Conservation (phyloP, 345 rosid species). For the Balakata baccata region DNA sequence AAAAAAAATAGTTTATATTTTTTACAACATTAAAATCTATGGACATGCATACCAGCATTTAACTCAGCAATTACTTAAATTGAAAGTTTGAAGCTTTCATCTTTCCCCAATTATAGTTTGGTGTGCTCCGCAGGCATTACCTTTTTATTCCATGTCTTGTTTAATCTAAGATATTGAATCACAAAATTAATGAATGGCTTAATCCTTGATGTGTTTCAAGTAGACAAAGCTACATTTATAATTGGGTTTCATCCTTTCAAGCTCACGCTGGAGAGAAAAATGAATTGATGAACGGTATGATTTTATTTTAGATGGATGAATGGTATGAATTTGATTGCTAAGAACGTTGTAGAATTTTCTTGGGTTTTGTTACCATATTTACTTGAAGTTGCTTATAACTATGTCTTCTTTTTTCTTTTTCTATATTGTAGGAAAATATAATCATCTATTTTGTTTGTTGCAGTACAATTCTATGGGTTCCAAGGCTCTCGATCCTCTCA, state of each 20-base stretch:
- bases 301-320: neutral
- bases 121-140: neutral
- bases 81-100: too few relatives aligned
- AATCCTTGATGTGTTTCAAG: slow-evolving; percentile 32
- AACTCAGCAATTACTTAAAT: neutral
- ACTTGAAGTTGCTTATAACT: neutral
- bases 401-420: neutral
- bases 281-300: slow-evolving; percentile 49
- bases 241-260: slow-evolving; percentile 83
- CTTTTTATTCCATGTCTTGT: neutral
- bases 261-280: slow-evolving; percentile 47
- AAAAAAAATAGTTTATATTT: neutral
- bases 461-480: slow-evolving; percentile 87
- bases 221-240: slow-evolving; percentile 58
- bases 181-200: neutral
- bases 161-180: neutral
- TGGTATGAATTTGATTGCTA: slow-evolving; percentile 3
- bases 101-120: neutral
- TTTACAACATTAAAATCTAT: neutral
- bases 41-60: neutral
- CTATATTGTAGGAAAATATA: neutral
- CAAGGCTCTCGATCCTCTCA: slow-evolving; percentile 74
- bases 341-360: slow-evolving; percentile 9
- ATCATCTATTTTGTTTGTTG: slow-evolving; percentile 20
- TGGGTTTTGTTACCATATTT: slow-evolving; percentile 3